Evolutionary conservation across 2,329 filamentous ascomycete genomes (phyloP), one percentile per base, ranked within the genome.

Genomic region (Hypocreales sp.): DNA sequence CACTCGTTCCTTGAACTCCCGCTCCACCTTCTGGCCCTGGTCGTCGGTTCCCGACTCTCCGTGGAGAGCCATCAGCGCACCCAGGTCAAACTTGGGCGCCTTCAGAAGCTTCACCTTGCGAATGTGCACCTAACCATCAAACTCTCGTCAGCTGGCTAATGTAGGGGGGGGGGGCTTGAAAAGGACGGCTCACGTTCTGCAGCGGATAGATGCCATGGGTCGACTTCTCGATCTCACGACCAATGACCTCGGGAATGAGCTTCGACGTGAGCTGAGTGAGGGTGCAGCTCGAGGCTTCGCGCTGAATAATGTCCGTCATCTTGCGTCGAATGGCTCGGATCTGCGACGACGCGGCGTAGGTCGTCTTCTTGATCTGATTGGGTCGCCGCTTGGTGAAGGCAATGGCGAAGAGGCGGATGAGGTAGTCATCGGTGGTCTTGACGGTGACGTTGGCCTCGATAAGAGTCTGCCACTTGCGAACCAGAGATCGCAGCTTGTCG

Each of bases 321-420:
- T 98, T 95, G 74, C 86, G 90, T 64, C 90, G 81, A 62, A 98
- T 98, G 47, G 80, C 78, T 45, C 87, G 80, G 62, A 95, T 95
- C 68, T 98, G 90, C 41, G 90, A 95, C 41, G 83, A 84, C 42
- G 79, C 79, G 47, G 90, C 90, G 58, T 98, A 98, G 58, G 90
- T 98, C 52, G 90, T 98, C 81, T 95, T 98, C 81, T 93, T 93
- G 72, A 98, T 87, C 74, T 98, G 90, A 73, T 95, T 98, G 50
- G 83, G 84, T 55, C 90, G 79, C 63, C 84, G 75, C 80, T 95
- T 95, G 64, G 90, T 98, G 74, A 98, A 98, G 49, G 82, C 90
- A 48, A 98, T 98, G 60, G 83, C 83, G 70, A 98, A 98, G 48
- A 98, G 78, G 53, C 90, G 83, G 65, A 98, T 75, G 58, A 95